Percentiles rank a stretch among this genome's conserved stretches.
Conservation (phyloP, 179 eudicot genomes). For the Pouteria campechiana region DNA sequence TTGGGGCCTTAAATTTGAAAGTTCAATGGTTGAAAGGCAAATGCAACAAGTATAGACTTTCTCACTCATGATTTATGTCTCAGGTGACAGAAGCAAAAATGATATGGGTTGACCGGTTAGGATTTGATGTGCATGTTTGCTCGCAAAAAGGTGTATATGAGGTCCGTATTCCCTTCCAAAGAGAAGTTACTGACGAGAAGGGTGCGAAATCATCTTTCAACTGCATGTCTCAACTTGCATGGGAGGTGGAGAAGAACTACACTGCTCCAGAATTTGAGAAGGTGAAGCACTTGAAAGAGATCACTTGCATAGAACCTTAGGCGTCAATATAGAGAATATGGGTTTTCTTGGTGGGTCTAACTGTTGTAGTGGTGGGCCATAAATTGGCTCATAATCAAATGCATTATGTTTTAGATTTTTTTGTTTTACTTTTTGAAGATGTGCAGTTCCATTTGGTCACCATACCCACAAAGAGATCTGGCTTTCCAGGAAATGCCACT, state of each 20-base stretch:
- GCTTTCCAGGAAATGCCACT: too few relatives aligned
- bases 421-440: too few relatives aligned
- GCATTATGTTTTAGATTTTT: too few relatives aligned
- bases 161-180: constrained; percentile 80
- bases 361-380: too few relatives aligned
- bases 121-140: constrained; percentile 64
- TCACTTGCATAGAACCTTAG: constrained; percentile 17
- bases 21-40: too few relatives aligned
- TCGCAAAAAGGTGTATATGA: constrained; percentile 48
- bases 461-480: too few relatives aligned
- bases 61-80: not conserved
- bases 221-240: constrained; percentile 93
- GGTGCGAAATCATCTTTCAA: constrained; percentile 85
- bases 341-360: too few relatives aligned
- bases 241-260: constrained; percentile 90
- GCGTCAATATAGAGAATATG: too few relatives aligned
- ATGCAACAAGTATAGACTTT: too few relatives aligned
- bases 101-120: constrained; percentile 90
- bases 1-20: too few relatives aligned
- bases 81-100: constrained; percentile 74
- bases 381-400: too few relatives aligned
- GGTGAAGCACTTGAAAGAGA: constrained; percentile 57
- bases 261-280: constrained; percentile 43
- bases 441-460: too few relatives aligned
- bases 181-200: constrained; percentile 82